Conservation (phyloP, 2,329 filamentous ascomycete genomes). For the Arthrinium phaeospermum region DNA sequence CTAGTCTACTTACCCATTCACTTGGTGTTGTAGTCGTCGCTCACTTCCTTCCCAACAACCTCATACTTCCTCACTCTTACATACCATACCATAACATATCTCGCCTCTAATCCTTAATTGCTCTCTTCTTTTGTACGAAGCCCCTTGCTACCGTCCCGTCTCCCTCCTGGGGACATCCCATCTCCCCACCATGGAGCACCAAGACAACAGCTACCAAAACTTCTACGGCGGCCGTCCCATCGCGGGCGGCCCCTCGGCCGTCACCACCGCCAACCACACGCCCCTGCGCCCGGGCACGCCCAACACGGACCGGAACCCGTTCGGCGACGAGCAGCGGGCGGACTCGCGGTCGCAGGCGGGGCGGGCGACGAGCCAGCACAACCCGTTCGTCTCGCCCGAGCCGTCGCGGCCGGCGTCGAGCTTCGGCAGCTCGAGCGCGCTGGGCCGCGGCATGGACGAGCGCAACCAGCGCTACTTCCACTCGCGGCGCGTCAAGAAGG, state of each 20-base stretch:
- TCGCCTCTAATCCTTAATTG: background rate
- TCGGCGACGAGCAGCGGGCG: constrained; percentile 40
- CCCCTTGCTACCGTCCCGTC: background rate
- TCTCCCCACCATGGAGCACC: constrained; percentile 1
- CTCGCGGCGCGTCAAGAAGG: constrained; percentile 74
- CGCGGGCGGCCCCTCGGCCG: constrained; percentile 38
- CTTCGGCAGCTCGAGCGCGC: constrained; percentile 50
- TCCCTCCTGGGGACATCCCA: background rate
- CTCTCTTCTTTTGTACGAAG: background rate
- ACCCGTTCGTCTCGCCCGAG: constrained; percentile 34
- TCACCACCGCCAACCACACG: constrained; percentile 43
- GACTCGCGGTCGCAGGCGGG: constrained; percentile 42
- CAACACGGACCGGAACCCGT: constrained; percentile 47
- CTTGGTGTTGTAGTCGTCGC: background rate
- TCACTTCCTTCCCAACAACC: background rate
- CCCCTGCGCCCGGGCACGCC: constrained; percentile 46
- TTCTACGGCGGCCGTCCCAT: constrained; percentile 28
- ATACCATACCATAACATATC: background rate
- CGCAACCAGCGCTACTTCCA: constrained; percentile 68
- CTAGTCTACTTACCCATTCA: constrained; percentile 1
- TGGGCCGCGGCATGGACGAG: constrained; percentile 44
- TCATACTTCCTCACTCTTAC: constrained; percentile 1
- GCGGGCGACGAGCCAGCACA: constrained; percentile 22
- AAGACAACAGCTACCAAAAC: background rate
- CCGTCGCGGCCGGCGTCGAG: constrained; percentile 54